Percentiles rank a stretch among this genome's conserved stretches.
Conservation (phyloP, 768 basidiomycete genomes). For the Hypholoma fasciculare region DNA sequence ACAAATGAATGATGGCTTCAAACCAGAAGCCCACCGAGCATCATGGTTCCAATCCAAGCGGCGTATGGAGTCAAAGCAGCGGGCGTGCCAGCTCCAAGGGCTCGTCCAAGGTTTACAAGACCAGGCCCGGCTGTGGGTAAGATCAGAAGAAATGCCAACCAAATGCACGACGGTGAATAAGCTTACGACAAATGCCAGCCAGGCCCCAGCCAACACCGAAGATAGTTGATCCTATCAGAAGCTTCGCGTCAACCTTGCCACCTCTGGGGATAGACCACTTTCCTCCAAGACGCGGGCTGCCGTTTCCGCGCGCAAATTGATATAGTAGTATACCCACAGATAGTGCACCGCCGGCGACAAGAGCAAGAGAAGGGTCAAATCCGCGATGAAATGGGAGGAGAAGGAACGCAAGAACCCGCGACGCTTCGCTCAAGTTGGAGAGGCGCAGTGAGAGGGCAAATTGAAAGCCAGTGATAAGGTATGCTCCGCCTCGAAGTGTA, state of each 20-base stretch:
- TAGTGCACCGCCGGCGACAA: constrained; percentile 53
- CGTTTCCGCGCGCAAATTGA: constrained; percentile 36
- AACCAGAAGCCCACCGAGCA: constrained; percentile 41
- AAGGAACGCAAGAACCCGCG: constrained; percentile 52
- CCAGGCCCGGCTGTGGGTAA: constrained; percentile 52
- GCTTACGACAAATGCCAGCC: constrained; percentile 62
- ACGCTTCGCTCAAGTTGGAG: constrained; percentile 51
- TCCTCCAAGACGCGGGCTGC: constrained; percentile 43
- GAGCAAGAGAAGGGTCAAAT: constrained; percentile 59
- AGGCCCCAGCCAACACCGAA: constrained; percentile 69
- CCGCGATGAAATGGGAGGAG: constrained; percentile 45
- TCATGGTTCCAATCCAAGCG: constrained; percentile 43
- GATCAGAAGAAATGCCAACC: background rate
- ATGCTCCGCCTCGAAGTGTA: constrained; percentile 38
- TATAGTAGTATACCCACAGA: constrained; percentile 47
- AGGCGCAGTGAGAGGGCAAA: constrained; percentile 57
- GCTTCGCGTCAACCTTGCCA: constrained; percentile 40
- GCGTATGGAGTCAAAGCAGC: constrained; percentile 28
- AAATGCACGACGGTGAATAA: background rate
- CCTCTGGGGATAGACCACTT: constrained; percentile 40
- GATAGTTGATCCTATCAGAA: constrained; percentile 51
- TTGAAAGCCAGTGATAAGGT: constrained; percentile 41
- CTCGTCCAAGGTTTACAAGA: constrained; percentile 60
- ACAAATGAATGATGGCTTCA: background rate
- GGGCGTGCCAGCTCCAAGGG: constrained; percentile 34